phyloP scores from a whole-genome alignment of 2,329 filamentous ascomycete species.

The Diplodia sapinea region DNA sequence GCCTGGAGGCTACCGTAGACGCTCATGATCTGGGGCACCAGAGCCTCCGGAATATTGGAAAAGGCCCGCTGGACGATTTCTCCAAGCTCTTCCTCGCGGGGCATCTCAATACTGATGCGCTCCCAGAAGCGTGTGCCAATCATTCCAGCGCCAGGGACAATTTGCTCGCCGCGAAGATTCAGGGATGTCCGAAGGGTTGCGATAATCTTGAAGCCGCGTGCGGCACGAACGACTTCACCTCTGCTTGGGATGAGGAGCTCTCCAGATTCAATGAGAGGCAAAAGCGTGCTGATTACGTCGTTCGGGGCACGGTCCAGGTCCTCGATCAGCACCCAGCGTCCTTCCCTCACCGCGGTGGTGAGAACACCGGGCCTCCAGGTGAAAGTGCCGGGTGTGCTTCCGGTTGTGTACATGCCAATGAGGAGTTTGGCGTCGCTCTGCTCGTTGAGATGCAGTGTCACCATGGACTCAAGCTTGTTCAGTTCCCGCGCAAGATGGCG shows the following conservation, averaged over 20 bases:
- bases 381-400: slow-evolving; percentile 85
- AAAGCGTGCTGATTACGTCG: slow-evolving; percentile 89
- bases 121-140: slow-evolving; percentile 89
- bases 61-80: slow-evolving; percentile 60
- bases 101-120: slow-evolving; percentile 70
- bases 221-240: slow-evolving; percentile 82
- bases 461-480: slow-evolving; percentile 79
- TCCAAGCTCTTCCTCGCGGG: slow-evolving; percentile 72
- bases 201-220: slow-evolving; percentile 85
- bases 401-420: slow-evolving; percentile 91
- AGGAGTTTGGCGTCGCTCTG: slow-evolving; percentile 98
- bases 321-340: slow-evolving; percentile 95
- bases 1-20: slow-evolving; percentile 57
- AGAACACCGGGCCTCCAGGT: slow-evolving; percentile 90
- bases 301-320: slow-evolving; percentile 94
- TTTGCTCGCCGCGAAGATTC: slow-evolving; percentile 72
- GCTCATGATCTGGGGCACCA: slow-evolving; percentile 60
- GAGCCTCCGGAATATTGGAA: slow-evolving; percentile 50
- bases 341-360: slow-evolving; percentile 91
- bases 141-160: slow-evolving; percentile 69
- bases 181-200: slow-evolving; percentile 80
- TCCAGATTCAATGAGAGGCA: slow-evolving; percentile 91
- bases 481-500: slow-evolving; percentile 82
- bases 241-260: slow-evolving; percentile 89
- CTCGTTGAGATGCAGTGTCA: slow-evolving; percentile 95